phyloP scores from a whole-genome alignment of 306 rosid genomes.

The Sindora glabra region DNA sequence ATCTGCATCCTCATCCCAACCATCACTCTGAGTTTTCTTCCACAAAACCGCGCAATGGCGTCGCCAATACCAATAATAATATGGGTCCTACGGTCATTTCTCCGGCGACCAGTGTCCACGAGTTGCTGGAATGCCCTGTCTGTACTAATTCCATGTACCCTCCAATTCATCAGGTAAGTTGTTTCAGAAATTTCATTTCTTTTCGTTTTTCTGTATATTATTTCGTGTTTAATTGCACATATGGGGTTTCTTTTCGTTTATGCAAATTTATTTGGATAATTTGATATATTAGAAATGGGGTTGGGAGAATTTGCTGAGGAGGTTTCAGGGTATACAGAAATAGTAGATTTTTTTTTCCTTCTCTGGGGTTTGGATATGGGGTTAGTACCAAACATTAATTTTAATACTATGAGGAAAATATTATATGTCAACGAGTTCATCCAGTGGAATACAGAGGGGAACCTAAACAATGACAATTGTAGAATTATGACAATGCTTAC shows the following conservation, averaged over 20 bases:
- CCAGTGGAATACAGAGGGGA: neutral
- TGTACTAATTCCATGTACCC: constrained; percentile 98
- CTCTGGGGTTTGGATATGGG: neutral
- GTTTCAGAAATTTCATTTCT: neutral
- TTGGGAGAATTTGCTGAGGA: constrained; percentile 7
- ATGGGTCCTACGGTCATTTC: constrained; percentile 49
- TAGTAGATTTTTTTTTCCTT: neutral
- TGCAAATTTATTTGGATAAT: neutral
- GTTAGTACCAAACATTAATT: too few relatives aligned
- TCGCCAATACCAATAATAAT: constrained; percentile 22
- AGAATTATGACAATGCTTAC: constrained; percentile 5
- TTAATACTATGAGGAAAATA: neutral
- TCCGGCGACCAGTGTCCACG: constrained; percentile 94
- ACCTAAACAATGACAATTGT: constrained; percentile 3
- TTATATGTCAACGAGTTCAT: neutral
- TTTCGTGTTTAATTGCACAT: neutral
- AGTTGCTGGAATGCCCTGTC: constrained; percentile 90
- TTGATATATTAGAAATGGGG: neutral
- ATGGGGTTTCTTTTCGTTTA: neutral
- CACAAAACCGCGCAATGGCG: constrained; percentile 60
- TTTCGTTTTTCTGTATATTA: neutral
- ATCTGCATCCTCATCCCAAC: constrained; percentile 42
- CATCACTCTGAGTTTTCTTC: constrained; percentile 70
- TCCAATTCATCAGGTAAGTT: constrained; percentile 82
- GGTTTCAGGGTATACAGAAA: neutral